A percentile compares a stretch with the other conserved stretches of the same genome.
These are phyloP conservation scores for Amaranthus cruentus DNA, from an alignment of 148 eudicot genomes.

Conservation along the genomic window DNA sequence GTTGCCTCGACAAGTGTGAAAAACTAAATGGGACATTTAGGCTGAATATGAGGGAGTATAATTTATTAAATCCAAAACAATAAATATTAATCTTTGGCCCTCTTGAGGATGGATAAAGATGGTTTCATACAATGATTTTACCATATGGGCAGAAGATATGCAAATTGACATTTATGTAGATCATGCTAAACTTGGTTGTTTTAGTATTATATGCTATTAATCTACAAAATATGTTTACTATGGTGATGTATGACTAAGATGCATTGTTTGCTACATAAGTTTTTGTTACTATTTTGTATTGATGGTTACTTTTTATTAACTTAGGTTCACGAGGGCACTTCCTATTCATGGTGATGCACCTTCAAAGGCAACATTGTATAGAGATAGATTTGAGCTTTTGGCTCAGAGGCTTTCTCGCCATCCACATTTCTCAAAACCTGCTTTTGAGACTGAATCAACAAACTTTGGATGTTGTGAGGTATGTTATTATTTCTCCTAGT, in stretches of 20 bases:
- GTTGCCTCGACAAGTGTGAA: too few species aligned
- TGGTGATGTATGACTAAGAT: background rate
- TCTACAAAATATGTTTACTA: background rate
- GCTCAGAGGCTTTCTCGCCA: conserved; percentile 76
- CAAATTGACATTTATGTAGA: background rate
- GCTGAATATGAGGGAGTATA: too few species aligned
- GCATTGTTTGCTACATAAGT: background rate
- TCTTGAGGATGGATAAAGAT: too few species aligned
- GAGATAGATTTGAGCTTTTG: conserved; percentile 76
- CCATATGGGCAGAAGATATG: background rate
- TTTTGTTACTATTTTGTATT: background rate
- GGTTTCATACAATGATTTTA: background rate
- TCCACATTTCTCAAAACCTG: conserved; percentile 75
- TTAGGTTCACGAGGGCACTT: conserved; percentile 56
- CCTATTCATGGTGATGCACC: conserved; percentile 83
- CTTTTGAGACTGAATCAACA: conserved; percentile 53
- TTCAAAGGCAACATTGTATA: conserved; percentile 69
- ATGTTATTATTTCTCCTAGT: background rate
- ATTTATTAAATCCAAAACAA: too few species aligned
- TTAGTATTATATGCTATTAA: background rate
- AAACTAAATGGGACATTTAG: too few species aligned
- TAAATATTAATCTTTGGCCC: too few species aligned
- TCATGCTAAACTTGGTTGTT: background rate
- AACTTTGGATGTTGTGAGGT: conserved; percentile 82
- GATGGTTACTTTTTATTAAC: conserved; percentile 1